Conservation (phyloP, 495 filamentous ascomycete species). For the Trichodelitschia bisporula region DNA sequence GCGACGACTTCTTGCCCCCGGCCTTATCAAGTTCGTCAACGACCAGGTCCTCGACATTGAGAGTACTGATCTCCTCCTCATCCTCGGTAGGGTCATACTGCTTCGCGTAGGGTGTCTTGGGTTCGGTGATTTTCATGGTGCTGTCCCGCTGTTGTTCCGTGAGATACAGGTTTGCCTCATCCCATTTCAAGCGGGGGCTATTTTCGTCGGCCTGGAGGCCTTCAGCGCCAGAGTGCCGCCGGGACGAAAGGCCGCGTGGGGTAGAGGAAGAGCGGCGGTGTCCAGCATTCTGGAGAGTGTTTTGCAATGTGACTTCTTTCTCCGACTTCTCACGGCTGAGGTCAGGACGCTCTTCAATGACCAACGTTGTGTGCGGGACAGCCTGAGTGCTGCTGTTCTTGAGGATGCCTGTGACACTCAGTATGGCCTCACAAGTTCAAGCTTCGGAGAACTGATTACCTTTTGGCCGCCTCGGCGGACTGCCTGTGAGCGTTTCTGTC, state of each 20-base stretch:
- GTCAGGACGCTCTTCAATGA: slow-evolving; percentile 6
- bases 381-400: slow-evolving; percentile 56
- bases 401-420: slow-evolving; percentile 45
- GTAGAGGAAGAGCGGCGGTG: slow-evolving; percentile 59
- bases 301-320: slow-evolving; percentile 75
- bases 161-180: slow-evolving; percentile 89
- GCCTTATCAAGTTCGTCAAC: slow-evolving; percentile 46
- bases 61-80: slow-evolving; percentile 36
- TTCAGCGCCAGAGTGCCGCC: slow-evolving; percentile 37
- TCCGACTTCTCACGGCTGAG: slow-evolving; percentile 27
- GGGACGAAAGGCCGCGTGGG: slow-evolving; percentile 27
- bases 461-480: too few relatives aligned
- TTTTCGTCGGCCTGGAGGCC: slow-evolving; percentile 24
- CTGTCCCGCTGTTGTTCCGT: slow-evolving; percentile 83
- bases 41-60: slow-evolving; percentile 32
- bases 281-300: slow-evolving; percentile 85
- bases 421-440: not conserved
- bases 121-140: slow-evolving; percentile 97
- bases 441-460: not conserved
- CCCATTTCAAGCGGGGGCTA: slow-evolving; percentile 73
- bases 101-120: slow-evolving; percentile 85
- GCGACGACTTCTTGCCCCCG: slow-evolving; percentile 11
- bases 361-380: slow-evolving; percentile 20
- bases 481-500: too few relatives aligned
- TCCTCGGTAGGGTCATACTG: slow-evolving; percentile 81